These are phyloP conservation scores for Capronia epimyces DNA, from an alignment of 2,329 filamentous ascomycete genomes.

Conservation along the genomic window DNA sequence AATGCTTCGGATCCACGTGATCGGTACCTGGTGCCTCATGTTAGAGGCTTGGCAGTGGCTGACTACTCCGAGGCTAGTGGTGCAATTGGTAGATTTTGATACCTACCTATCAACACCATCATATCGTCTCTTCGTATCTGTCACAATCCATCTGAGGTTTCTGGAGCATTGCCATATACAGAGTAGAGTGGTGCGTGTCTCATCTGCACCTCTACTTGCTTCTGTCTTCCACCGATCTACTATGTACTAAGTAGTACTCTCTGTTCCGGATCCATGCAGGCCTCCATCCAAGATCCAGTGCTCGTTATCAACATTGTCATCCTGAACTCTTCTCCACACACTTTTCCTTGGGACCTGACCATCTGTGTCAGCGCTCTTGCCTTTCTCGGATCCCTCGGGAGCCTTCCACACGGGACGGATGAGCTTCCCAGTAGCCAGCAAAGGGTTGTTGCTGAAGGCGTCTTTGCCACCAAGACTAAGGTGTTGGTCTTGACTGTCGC, in stretches of 20 bases:
- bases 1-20: constrained; percentile 7
- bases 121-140: too few species aligned
- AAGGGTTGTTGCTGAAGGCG: constrained; percentile 42
- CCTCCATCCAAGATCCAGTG: constrained; percentile 46
- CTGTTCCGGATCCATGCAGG: constrained; percentile 34
- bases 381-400: constrained; percentile 30
- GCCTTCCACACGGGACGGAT: constrained; percentile 44
- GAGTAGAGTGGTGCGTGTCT: background rate
- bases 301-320: constrained; percentile 44
- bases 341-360: constrained; percentile 35
- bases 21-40: constrained; percentile 5
- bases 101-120: too few species aligned
- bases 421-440: constrained; percentile 41
- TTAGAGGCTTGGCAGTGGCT: background rate
- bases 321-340: constrained; percentile 45
- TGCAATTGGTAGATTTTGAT: too few species aligned
- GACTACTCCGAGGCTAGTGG: too few species aligned
- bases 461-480: constrained; percentile 29
- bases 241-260: too few species aligned
- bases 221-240: constrained; percentile 24
- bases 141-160: too few species aligned
- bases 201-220: constrained; percentile 19
- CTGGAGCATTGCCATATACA: too few species aligned
- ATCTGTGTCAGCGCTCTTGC: constrained; percentile 19
- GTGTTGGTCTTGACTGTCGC: constrained; percentile 28